Percentiles rank a stretch among this genome's conserved stretches.
Evolutionary conservation across 164 flowering plant genomes (phyloP).

Genomic region (Magnolia officinalis): DNA sequence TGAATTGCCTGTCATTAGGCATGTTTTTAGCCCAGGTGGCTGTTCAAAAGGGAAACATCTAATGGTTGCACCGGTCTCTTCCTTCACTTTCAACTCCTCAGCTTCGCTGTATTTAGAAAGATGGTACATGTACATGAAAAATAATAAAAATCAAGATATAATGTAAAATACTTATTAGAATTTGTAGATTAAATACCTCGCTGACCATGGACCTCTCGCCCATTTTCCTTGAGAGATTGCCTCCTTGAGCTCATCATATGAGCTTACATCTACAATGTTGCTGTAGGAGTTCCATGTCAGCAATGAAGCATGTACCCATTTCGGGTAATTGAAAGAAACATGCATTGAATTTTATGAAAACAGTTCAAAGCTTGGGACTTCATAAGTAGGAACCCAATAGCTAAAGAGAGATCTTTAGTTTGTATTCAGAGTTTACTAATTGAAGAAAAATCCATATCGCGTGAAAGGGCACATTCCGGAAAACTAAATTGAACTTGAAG

Average conservation of each 20-base stretch:
- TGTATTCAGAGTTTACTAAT: background rate
- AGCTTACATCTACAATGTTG: constrained; percentile 81
- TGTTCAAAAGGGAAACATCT: constrained; percentile 94
- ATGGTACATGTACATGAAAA: background rate
- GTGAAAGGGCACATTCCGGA: too few relatives aligned
- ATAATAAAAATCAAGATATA: background rate
- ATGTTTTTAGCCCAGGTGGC: constrained; percentile 56
- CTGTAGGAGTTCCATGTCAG: constrained; percentile 30
- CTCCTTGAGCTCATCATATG: constrained; percentile 78
- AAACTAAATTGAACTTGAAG: too few relatives aligned
- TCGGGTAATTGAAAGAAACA: background rate
- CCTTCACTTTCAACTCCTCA: constrained; percentile 48
- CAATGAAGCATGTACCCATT: background rate
- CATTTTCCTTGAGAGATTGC: constrained; percentile 82
- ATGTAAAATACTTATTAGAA: background rate
- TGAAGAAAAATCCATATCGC: too few relatives aligned
- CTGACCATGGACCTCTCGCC: constrained; percentile 99
- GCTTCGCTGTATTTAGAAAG: too few relatives aligned
- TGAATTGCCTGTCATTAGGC: constrained; percentile 80
- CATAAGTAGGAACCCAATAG: background rate
- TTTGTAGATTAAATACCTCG: constrained; percentile 43
- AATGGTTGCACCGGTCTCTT: constrained; percentile 92
- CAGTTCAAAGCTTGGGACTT: background rate
- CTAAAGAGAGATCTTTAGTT: background rate
- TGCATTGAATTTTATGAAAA: background rate